phyloP scores from a whole-genome alignment of 108 stramenopile genomes.

The Parietichytrium sp. region DNA sequence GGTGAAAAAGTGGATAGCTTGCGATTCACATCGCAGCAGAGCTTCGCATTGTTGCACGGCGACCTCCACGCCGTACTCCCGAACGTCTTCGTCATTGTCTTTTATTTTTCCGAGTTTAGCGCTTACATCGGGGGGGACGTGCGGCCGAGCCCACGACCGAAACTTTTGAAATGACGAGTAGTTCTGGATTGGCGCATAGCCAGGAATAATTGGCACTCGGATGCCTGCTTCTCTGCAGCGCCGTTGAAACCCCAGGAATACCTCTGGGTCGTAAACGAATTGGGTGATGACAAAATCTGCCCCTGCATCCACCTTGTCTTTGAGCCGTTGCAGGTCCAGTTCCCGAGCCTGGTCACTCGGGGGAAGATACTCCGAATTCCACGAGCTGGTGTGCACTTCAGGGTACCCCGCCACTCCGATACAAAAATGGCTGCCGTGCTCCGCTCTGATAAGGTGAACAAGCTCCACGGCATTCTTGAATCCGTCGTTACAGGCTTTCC shows the following conservation, averaged over 20 bases:
- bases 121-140: conserved; percentile 68
- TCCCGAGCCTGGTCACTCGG: conserved; percentile 47
- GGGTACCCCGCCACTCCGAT: conserved; percentile 93
- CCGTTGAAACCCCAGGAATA: conserved; percentile 75
- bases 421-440: conserved; percentile 89
- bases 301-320: conserved; percentile 86
- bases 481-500: conserved; percentile 48
- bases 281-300: conserved; percentile 93
- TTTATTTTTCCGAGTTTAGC: conserved; percentile 69
- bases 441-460: conserved; percentile 77
- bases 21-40: conserved; percentile 62
- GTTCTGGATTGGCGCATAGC: conserved; percentile 90
- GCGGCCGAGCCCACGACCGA: conserved; percentile 74
- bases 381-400: conserved; percentile 82
- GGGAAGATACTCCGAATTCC: conserved; percentile 26
- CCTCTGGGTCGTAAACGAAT: conserved; percentile 84
- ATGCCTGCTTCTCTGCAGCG: conserved; percentile 76
- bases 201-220: conserved; percentile 82
- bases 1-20: conserved; percentile 92
- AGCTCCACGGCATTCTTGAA: conserved; percentile 84
- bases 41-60: conserved; percentile 73
- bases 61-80: conserved; percentile 80
- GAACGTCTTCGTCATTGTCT: conserved; percentile 89
- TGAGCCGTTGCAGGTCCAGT: conserved; percentile 79
- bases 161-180: conserved; percentile 74